Evolutionary conservation across 2,329 filamentous ascomycete species (phyloP), one percentile per base, ranked within the genome.

Genomic region (Fusarium xylarioides): DNA sequence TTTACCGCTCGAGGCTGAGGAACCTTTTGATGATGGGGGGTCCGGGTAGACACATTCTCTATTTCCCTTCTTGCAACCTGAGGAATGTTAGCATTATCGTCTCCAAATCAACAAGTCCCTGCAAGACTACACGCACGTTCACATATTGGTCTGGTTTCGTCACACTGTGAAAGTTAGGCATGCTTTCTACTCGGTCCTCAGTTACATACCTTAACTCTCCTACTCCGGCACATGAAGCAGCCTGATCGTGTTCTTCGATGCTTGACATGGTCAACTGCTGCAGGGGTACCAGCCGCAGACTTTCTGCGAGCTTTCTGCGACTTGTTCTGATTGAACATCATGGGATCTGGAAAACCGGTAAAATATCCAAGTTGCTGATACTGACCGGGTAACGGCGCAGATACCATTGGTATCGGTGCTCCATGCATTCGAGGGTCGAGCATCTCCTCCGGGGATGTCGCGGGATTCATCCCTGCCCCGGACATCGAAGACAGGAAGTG

Each of bases 11-110:
- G 73, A 62, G 15, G 62, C 68, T 57, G 71, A 49, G 34, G 74
- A 67, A 30, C 83, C 80, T 71, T 86, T 88, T 43, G 83, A 76
- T 15, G 83, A 80, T 52, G 89, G 84, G 35, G 91, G 86, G 53
- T 95, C 94, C 6, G 96, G 95, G 80, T 98, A 99, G 66, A 93
- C 87, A 81, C 96, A 99, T 73, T 97, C 94, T 82, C 96, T 90
- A 75, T 91, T 93, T 55, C 95, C 96, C 83, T 98, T 99, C 76
- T 91, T 92, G 82, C 96, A 99, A 78, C 95, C 95, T 92, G 69
- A 46, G 28, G n/a, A 34, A 38, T 21, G 54, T 76, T 63, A 77
- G 73, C 42, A 23, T 32, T 47, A 38, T 47, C 21, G 21, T n/a
- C 37, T 18, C 35, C 18, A 19, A 46, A 49, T 21, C 34, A 38